phyloP scores from a whole-genome alignment of 116 monocot genomes.

The Zostera marina region DNA sequence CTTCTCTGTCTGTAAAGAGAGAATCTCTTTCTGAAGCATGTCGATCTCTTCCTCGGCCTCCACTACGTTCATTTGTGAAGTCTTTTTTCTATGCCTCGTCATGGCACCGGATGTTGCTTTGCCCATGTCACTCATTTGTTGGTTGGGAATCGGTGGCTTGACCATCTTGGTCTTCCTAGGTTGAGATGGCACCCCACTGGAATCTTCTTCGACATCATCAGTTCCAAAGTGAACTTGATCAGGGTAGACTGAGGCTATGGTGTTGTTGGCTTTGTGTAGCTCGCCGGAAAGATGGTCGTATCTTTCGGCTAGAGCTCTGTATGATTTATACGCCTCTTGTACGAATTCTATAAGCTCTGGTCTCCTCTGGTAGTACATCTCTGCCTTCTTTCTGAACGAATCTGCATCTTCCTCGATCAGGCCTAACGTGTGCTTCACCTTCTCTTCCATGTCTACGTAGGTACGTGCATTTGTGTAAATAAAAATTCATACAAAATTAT shows the following conservation, averaged over 20 bases:
- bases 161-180: background rate
- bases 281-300: constrained; percentile 83
- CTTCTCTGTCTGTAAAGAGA: constrained; percentile 76
- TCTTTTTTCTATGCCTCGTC: background rate
- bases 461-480: too few relatives aligned
- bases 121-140: constrained; percentile 1
- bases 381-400: constrained; percentile 74
- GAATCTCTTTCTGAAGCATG: constrained; percentile 63
- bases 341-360: constrained; percentile 69
- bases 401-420: constrained; percentile 81
- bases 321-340: constrained; percentile 68
- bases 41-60: constrained; percentile 59
- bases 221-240: constrained; percentile 57
- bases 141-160: background rate
- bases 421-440: constrained; percentile 53
- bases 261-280: constrained; percentile 87
- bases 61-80: background rate
- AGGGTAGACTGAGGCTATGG: constrained; percentile 72
- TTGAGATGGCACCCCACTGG: constrained; percentile 16
- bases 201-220: constrained; percentile 38
- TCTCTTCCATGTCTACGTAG: constrained; percentile 70
- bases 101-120: background rate
- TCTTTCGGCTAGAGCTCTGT: constrained; percentile 66
- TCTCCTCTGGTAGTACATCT: constrained; percentile 72
- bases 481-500: too few relatives aligned